Evolutionary conservation across 495 filamentous ascomycete genomes (phyloP), one percentile per base, ranked within the genome.

Genomic region (Clohesyomyces aquaticus): DNA sequence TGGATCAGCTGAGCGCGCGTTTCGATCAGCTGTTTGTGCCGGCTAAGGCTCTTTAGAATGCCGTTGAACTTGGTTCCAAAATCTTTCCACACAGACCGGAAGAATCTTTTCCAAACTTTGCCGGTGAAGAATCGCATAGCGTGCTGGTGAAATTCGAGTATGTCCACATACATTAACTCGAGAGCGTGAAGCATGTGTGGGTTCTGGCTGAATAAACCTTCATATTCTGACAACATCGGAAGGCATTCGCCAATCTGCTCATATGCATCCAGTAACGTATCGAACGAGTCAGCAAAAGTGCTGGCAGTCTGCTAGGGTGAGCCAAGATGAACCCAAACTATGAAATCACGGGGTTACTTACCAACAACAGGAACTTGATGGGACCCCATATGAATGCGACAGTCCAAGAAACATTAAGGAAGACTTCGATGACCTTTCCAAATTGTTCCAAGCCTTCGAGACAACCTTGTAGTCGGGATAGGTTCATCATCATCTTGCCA

Each of bases 191-290:
- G 57, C 66, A 79, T 75, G 4, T 69, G 35, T 8, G 67, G 61
- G 43, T 63, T 66, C 2, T 70, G 22, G 18, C 47, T 29, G 41
- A 81, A 76, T 14, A 79, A 42, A 1, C 29, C 4, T 11, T 73
- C 42, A 55, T 80, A 77, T 54, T 73, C 58, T 46, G 57, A 41
- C 1, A 81, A 66, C 8, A 71, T 51, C 8, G 80, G 78, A 16
- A 81, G 61, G 8, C 66, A 67, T 54, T 75, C 69, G 0, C 76
- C 77, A 66, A 82, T 75, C 27, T 72, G 65, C 35, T 75, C 57
- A 59, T 80, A 79, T 11, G 77, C 76, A 56, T 77, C 73, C 2
- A 82, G 66, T 12, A 82, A 49, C 11, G 59, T 65, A 42, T 81
- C 77, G 18, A 79, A 74, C n/a, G 74, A 63, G 23, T 71, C 66